A percentile compares a stretch with the other conserved stretches of the same genome.
Evolutionary conservation across 306 rosid genomes (phyloP).

Genomic region (Citrullus mucosospermus): DNA sequence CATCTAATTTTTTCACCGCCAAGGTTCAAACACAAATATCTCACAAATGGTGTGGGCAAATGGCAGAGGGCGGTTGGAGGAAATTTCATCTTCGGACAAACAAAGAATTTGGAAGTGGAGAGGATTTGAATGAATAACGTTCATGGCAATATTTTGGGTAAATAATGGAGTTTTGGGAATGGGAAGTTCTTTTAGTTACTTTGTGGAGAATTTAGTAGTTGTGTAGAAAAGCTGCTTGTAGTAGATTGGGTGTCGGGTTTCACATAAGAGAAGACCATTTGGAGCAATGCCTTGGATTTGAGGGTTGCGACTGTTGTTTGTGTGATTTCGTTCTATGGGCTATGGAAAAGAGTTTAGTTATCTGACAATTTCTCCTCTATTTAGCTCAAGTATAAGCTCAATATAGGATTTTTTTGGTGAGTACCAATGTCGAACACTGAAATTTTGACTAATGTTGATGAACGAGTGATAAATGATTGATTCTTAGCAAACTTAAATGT

Average conservation of each 20-base stretch:
- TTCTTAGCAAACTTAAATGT: too few species aligned
- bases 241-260: not conserved
- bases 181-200: not conserved
- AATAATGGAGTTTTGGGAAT: not conserved
- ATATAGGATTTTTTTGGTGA: too few species aligned
- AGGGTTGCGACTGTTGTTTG: not conserved
- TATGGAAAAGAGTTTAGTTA: too few species aligned
- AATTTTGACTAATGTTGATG: too few species aligned
- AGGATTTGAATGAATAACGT: not conserved
- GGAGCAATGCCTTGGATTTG: not conserved
- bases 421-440: too few species aligned
- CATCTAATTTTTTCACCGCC: too few species aligned
- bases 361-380: too few species aligned
- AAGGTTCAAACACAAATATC: too few species aligned
- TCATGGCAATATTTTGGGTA: not conserved
- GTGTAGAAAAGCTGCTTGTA: not conserved
- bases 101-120: not conserved
- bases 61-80: not conserved
- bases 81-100: not conserved
- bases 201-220: not conserved
- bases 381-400: too few species aligned
- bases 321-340: too few species aligned
- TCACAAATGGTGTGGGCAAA: not conserved
- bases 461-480: too few species aligned
- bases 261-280: not conserved